Evolutionary conservation across 495 filamentous ascomycete species (phyloP).

Genomic region (Cryomyces minteri): DNA sequence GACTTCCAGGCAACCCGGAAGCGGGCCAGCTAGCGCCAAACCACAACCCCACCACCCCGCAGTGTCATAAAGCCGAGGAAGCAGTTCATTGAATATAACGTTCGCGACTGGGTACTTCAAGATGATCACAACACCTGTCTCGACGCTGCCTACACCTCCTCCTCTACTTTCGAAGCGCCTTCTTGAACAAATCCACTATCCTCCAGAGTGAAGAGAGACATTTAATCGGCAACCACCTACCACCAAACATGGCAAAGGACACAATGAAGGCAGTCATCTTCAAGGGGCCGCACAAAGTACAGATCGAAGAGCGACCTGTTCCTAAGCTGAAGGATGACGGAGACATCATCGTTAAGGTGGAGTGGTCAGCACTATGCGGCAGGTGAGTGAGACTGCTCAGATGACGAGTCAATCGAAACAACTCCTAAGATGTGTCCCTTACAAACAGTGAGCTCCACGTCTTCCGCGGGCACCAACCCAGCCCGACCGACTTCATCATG

Average conservation of each 20-base stretch:
- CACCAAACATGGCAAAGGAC: conserved; percentile 16
- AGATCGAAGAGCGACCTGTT: conserved; percentile 44
- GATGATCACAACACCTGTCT: too few relatives aligned
- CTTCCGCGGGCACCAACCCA: conserved; percentile 65
- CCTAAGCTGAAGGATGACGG: conserved; percentile 47
- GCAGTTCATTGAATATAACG: too few relatives aligned
- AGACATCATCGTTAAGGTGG: conserved; percentile 75
- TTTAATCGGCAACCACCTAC: too few relatives aligned
- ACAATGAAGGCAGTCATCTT: conserved; percentile 58
- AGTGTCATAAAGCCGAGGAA: too few relatives aligned
- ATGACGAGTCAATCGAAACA: not conserved
- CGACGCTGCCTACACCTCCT: too few relatives aligned
- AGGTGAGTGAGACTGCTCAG: conserved; percentile 36
- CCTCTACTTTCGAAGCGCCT: too few relatives aligned
- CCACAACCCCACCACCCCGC: too few relatives aligned
- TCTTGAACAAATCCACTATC: too few relatives aligned
- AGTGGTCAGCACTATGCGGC: conserved; percentile 75
- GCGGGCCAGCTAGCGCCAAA: too few relatives aligned
- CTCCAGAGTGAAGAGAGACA: too few relatives aligned
- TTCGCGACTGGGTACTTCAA: too few relatives aligned
- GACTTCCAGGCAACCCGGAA: too few relatives aligned
- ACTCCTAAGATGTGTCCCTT: not conserved
- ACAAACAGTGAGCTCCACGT: conserved; percentile 63
- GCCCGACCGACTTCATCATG: conserved; percentile 47
- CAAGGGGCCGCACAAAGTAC: conserved; percentile 41